Evolutionary conservation across 2,329 filamentous ascomycete genomes (phyloP), one percentile per base, ranked within the genome.

Genomic region (Sarocladium brachiariae): DNA sequence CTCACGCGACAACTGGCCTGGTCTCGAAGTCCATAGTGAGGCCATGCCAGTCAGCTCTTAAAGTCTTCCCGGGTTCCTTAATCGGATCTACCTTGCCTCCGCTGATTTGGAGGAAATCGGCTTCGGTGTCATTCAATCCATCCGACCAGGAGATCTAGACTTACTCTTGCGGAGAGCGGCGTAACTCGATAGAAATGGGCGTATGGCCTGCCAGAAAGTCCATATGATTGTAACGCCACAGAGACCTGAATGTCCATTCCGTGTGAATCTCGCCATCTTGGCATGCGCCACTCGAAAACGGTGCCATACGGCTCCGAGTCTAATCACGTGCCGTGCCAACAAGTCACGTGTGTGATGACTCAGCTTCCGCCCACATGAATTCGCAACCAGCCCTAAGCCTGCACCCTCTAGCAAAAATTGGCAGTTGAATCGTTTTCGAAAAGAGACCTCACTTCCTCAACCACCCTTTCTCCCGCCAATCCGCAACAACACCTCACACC

Each of bases 401-500:
- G 39, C 39, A 24, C 21, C 34, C 21, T 43, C 39, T 14, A 43
- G 39, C 39, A 43, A 43, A 43, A 43, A 43, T 43, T 43, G 39
- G 39, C 27, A 27, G 39, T 21, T 25, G 43, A 19, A 16, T 25
- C 24, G 14, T 24, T 18, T 31, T 47, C 14, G 7, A 21, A 47
- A 47, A 33, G 43, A 33, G 25, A 30, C 25, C 24, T 52, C 53
- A 54, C 47, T 34, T 51, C 53, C 52, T 54, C 57, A 52, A 56
- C 51, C 53, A 49, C 51, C 56, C 59, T 61, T 55, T 58, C 61
- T 61, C 62, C 61, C 60, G 60, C 57, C 35, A 61, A 59, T 58
- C 59, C 61, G 59, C 61, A 59, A 61, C 63, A 61, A 60, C 62
- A 55, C 59, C 59, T 58, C 61, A 61, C 64, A 66, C 64, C 68